A percentile compares a stretch with the other conserved stretches of the same genome.
phyloP scores from a whole-genome alignment of 2,329 filamentous ascomycete genomes.

The Alternaria metachromatica region DNA sequence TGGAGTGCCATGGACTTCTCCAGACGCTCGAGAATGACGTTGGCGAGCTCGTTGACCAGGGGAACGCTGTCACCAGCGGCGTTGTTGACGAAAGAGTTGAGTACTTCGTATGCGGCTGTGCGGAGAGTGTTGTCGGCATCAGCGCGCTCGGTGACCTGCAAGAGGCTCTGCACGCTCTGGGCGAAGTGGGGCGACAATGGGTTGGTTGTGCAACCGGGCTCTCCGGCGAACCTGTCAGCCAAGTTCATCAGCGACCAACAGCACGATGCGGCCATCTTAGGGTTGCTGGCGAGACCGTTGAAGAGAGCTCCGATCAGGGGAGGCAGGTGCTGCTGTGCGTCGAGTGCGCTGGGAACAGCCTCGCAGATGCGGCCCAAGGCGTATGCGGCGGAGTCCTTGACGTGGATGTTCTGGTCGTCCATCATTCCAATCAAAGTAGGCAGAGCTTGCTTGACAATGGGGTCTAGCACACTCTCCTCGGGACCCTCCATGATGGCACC shows the following conservation, averaged over 20 bases:
- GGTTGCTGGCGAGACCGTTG: constrained; percentile 84
- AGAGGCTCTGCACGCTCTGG: constrained; percentile 83
- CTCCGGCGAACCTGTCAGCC: constrained; percentile 91
- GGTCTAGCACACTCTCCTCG: constrained; percentile 88
- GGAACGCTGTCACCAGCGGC: constrained; percentile 84
- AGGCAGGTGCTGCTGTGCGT: constrained; percentile 81
- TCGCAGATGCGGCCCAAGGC: constrained; percentile 96
- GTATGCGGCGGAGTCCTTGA: constrained; percentile 95
- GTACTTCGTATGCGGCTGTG: constrained; percentile 95
- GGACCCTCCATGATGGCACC: constrained; percentile 99
- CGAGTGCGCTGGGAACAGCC: constrained; percentile 88
- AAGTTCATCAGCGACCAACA: constrained; percentile 99
- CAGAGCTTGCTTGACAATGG: constrained; percentile 93
- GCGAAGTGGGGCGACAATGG: constrained; percentile 91
- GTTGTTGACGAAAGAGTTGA: constrained; percentile 93
- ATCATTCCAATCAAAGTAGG: constrained; percentile 91
- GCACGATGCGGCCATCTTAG: constrained; percentile 97
- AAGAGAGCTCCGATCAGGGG: constrained; percentile 88
- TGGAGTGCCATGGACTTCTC: constrained; percentile 90
- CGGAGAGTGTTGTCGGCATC: constrained; percentile 88
- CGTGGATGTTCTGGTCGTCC: constrained; percentile 85
- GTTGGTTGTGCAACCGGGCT: constrained; percentile 79
- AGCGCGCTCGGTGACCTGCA: constrained; percentile 81
- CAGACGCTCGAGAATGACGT: constrained; percentile 87
- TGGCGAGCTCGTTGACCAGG: constrained; percentile 80